Base-by-base conservation (phyloP, 352 stramenopile species). In the Pythium oligandrum region DNA sequence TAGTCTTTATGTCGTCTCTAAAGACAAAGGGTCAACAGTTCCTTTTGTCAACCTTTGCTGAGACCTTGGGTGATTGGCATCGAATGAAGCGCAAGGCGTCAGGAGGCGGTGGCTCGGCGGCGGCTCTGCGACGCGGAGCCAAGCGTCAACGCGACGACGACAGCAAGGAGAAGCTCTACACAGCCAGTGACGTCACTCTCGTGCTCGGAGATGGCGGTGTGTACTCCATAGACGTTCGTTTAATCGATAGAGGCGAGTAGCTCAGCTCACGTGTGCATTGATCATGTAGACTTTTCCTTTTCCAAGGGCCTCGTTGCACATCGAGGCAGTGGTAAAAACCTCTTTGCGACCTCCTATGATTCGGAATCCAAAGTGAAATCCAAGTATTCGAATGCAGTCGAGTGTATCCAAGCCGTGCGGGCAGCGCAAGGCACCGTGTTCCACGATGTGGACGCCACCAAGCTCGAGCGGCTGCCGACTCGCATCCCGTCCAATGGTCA, bases 361-460 rank as follows among this genome's bases (percentile, higher is more conserved):
- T 92, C 78, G 31, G 68, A 87, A 43, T 51, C 55, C 2, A 54
- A 72, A 36, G 84, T 93, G 7, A 61, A 64, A 47, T 72, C 58
- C 44, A 95, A 95, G 63, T 95, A 95, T 57, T 57, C 70, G 31
- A 93, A 93, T 48, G 83, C 85, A 1, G 38, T 70, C 6, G 74
- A 83, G 38, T 91, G 85, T 55, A 88, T 95, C 48, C 48, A 67
- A 3, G 68, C 68, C 17, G 75, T 93, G 17, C 55, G 53, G 8
- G 57, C 57, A 10, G 55, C 68, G 3, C 57, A 76, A 2, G 80
- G 73, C 1, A 48, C 64, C 11, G 83, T 69, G 54, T 44, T 92
- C 37, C 83, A 95, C 55, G 68, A 72, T 59, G 76, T 96, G 40
- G 85, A 96, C 62, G 86, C 83, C 35, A 96, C 85, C 34, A 82